A percentile compares a stretch with the other conserved stretches of the same genome.
Conservation (phyloP, 2,329 filamentous ascomycete species). For the Ophiostoma angusticollis region DNA sequence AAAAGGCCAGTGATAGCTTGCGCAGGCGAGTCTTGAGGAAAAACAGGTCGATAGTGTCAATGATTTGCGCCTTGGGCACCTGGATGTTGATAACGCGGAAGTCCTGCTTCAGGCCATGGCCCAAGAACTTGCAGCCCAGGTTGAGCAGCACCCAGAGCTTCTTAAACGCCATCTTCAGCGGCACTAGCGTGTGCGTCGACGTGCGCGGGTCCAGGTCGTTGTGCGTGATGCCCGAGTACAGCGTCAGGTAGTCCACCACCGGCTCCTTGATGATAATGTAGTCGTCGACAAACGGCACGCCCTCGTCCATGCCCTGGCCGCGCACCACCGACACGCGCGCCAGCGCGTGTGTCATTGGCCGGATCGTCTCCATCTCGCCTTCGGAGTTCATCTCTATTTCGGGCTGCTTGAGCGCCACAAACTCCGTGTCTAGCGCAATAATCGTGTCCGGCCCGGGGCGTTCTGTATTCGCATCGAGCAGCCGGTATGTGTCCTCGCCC, state of each 20-base stretch:
- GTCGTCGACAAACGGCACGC: conserved; percentile 87
- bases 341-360: conserved; percentile 79
- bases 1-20: conserved; percentile 80
- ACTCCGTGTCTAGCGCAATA: conserved; percentile 89
- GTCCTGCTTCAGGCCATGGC: conserved; percentile 86
- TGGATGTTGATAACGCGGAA: conserved; percentile 98
- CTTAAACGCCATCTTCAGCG: conserved; percentile 88
- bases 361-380: conserved; percentile 80
- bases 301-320: conserved; percentile 64
- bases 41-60: conserved; percentile 89
- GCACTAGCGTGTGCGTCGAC: conserved; percentile 72
- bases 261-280: conserved; percentile 87
- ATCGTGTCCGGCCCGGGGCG: conserved; percentile 58
- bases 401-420: conserved; percentile 81
- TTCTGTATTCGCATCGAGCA: conserved; percentile 47
- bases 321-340: conserved; percentile 88
- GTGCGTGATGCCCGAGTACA: conserved; percentile 80
- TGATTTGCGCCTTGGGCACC: conserved; percentile 76
- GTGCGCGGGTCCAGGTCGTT: conserved; percentile 69
- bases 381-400: conserved; percentile 96
- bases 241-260: conserved; percentile 89
- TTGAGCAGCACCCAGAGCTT: conserved; percentile 96
- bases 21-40: conserved; percentile 68
- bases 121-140: conserved; percentile 83
- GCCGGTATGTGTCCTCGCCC: conserved; percentile 43